Conservation (phyloP, 139 green algal genomes). For the Eudorina sp. region DNA sequence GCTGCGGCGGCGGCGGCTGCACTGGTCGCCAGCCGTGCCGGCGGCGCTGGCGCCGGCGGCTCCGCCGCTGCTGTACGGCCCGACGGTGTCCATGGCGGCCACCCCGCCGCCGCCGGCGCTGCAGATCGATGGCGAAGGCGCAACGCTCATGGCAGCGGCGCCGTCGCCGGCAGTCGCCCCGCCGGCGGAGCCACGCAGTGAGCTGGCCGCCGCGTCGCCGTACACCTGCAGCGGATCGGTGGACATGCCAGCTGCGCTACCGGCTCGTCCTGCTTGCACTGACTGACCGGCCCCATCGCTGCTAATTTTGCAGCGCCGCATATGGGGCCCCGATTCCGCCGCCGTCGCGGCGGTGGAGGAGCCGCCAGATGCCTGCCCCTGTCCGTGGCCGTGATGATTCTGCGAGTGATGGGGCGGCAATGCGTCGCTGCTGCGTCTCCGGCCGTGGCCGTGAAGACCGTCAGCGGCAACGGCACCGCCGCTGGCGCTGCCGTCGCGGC, state of each 20-base stretch:
- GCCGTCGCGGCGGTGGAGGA: not conserved
- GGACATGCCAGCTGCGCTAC: not conserved
- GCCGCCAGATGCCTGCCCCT: not conserved
- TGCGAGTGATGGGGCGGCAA: not conserved
- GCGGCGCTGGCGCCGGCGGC: not conserved
- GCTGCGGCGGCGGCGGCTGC: not conserved
- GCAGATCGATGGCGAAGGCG: not conserved
- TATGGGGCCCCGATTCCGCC: not conserved
- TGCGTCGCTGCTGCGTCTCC: not conserved
- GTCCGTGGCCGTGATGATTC: not conserved
- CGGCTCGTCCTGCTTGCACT: not conserved
- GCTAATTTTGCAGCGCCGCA: not conserved
- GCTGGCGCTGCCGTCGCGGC: not conserved
- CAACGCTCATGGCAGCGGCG: not conserved
- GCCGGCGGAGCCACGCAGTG: not conserved
- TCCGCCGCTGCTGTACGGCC: not conserved
- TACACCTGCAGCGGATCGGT: not conserved
- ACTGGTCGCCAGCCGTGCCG: no score
- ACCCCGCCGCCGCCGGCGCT: not conserved
- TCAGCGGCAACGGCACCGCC: not conserved
- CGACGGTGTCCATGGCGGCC: not conserved
- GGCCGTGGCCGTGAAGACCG: not conserved
- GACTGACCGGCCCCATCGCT: not conserved
- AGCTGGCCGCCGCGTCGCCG: not conserved
- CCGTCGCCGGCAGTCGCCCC: not conserved